Evolutionary conservation across 2,329 filamentous ascomycete genomes (phyloP), one percentile per base, ranked within the genome.

Genomic region (Amphichorda felina): DNA sequence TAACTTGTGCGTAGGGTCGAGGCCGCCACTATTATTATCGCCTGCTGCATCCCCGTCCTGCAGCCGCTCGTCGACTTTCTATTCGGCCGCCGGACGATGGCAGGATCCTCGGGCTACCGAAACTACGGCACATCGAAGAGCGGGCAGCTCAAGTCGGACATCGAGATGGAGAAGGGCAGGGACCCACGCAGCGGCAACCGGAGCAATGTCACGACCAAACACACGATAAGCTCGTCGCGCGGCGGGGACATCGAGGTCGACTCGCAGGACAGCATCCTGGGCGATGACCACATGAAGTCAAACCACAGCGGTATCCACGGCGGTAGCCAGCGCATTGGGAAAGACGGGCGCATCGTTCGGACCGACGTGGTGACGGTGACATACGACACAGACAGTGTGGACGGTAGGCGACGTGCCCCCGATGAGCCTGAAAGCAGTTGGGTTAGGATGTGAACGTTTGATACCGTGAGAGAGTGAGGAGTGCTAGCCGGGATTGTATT

Each of bases 1-100:
- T 16, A 5, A 34, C 26, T 10, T 15, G 2, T 6, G 14, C 18
- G 33, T 32, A 48, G 49, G 3, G 42, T 52, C 38, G 50, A 52
- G 41, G 49, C 46, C 14, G 44, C 41, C 30, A 44, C 46, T 8
- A 50, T 53, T 32, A 51, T 51, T 16, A 50, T 53, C 30, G 51
- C 50, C 8, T 42, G 48, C 1, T 51, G 43, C 26, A 51, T 53
- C 18, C 51, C 51, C 1, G 29, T 51, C 33, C 47, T 54, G 6
- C 45, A 46, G 9, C 51, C 50, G 1, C 37, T 54, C 0, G 28
- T 49, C 30, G 34, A 35, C 18, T 25, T 35, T 14, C 4, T 35
- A 6, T 35, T 35, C 16, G 34, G 34, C 15, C 34, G 34, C 13
- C 34, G 34, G 16, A 35, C 34, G 9, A 15, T 29, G 14, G 26